A percentile compares a stretch with the other conserved stretches of the same genome.
These are phyloP conservation scores for Medicago lupulina DNA, from an alignment of 306 rosid genomes.

Conservation along the genomic window DNA sequence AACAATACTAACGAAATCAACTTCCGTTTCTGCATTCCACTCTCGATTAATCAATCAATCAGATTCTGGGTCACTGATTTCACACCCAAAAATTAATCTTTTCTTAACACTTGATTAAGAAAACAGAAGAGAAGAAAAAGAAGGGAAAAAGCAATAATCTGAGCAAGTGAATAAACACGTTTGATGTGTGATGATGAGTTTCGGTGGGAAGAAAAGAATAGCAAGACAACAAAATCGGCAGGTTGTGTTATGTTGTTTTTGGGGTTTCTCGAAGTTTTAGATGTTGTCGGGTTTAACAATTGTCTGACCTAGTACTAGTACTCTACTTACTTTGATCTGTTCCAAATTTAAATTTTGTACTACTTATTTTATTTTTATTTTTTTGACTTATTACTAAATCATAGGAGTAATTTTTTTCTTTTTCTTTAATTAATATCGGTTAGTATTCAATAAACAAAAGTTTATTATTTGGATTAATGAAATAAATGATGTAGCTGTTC, in stretches of 20 bases:
- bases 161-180: no score
- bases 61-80: neutral
- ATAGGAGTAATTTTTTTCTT: no score
- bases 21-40: conserved; percentile 71
- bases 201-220: neutral
- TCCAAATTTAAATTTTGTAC: neutral
- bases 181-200: neutral
- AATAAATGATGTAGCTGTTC: no score
- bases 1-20: conserved; percentile 56
- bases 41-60: neutral
- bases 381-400: no score
- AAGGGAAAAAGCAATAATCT: no score
- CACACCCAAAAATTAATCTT: neutral
- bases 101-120: neutral
- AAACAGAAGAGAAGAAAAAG: no score
- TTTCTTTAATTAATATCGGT: no score
- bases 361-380: no score
- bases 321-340: neutral
- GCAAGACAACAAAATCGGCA: neutral
- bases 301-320: neutral
- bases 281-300: neutral
- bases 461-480: no score
- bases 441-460: no score
- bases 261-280: neutral
- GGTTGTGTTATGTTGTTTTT: neutral